Evolutionary conservation across 2,329 filamentous ascomycete species (phyloP), one percentile per base, ranked within the genome.

Genomic region (Venturia asperata): DNA sequence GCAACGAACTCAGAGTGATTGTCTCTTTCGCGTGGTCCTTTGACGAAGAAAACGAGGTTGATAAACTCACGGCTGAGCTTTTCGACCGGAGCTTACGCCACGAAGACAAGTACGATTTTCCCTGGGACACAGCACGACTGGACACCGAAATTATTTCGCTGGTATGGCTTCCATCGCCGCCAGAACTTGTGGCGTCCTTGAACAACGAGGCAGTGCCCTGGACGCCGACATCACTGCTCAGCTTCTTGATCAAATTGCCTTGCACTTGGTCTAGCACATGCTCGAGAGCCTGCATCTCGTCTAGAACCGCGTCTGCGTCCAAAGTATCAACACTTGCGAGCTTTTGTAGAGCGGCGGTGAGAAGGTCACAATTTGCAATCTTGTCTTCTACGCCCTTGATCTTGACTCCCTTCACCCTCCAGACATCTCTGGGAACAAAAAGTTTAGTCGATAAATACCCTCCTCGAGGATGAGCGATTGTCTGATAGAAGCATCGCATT

Each of bases 401-500:
- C 77, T 96, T 97, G 64, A 97, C 92, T 37, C 91, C 92, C 73
- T 93, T 93, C 9, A 97, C 92, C 65, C 87, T 85, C 94, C 94
- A 99, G 3, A 94, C 91, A 72, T 97, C 92, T 63, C 90, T 85
- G 6, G 94, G 92, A 5, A 99, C 84, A 73, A 99, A 99, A 0
- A 99, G 83, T 71, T 92, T 92, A 27, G 87, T 93, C 64, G 92
- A 96, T 24, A 99, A 74, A 73, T 97, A 99, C 19, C 92, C 94
- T 45, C 94, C 94, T 30, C 91, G 87, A 2, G 93, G 91, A 72
- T 99, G 93, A 21, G 88, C 89, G 56, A 99, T 85, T 0, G 92
- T 96, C 74, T 97, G 91, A 73, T 94, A 96, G 34, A 99, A 82
- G 67, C 90, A 92, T 64, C 94, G 87, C 91, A 99, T 96, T 56